Evolutionary conservation across 495 filamentous ascomycete species (phyloP).

Genomic region (Lasiosphaeria miniovina): DNA sequence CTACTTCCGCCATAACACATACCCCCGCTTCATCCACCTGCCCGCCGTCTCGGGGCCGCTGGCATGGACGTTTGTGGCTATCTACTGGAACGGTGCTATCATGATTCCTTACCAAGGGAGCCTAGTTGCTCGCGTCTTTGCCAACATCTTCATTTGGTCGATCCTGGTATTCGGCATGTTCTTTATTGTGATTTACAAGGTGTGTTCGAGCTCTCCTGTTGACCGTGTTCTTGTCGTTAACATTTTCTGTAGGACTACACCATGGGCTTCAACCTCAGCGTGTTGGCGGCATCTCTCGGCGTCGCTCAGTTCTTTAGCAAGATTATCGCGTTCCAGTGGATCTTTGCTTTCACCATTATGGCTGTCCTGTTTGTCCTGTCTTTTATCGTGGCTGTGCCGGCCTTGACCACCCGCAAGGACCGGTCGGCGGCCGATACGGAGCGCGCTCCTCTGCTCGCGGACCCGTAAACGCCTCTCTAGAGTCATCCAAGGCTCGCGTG

Average conservation of each 20-base stretch:
- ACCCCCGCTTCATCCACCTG: conserved; percentile 68
- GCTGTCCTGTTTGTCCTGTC: conserved; percentile 65
- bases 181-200: conserved; percentile 65
- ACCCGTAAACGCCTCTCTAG: conserved; percentile 18
- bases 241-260: conserved; percentile 61
- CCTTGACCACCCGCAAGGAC: conserved; percentile 52
- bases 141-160: conserved; percentile 83
- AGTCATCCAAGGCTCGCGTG: background rate
- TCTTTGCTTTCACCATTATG: conserved; percentile 85
- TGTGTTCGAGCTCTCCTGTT: conserved; percentile 19
- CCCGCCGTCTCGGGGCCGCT: conserved; percentile 72
- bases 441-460: conserved; percentile 49
- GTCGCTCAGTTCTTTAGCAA: conserved; percentile 70
- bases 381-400: conserved; percentile 60
- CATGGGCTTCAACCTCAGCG: conserved; percentile 72
- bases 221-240: background rate
- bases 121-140: conserved; percentile 67
- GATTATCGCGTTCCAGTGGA: conserved; percentile 79
- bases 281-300: conserved; percentile 70
- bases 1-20: conserved; percentile 73
- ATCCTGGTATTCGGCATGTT: conserved; percentile 69
- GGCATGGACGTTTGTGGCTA: conserved; percentile 77
- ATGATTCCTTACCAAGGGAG: conserved; percentile 56
- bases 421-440: conserved; percentile 42
- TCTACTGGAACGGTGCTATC: conserved; percentile 86